Conservation (phyloP, 352 stramenopile genomes). For the Phytophthora pinifolia region DNA sequence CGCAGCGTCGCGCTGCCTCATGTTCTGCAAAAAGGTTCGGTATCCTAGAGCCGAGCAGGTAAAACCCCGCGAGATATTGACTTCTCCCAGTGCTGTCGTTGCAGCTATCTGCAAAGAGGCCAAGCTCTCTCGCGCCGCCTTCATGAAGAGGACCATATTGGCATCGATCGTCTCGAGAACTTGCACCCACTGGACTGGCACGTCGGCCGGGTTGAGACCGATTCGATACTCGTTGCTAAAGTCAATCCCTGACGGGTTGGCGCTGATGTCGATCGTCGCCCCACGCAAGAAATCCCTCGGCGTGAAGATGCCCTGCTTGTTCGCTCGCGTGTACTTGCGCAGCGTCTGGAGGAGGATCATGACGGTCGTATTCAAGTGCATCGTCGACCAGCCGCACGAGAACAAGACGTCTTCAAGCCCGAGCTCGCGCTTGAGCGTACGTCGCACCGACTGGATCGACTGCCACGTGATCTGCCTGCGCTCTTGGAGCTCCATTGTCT, state of each 20-base stretch:
- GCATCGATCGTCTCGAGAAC: conserved; percentile 53
- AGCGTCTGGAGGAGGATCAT: conserved; percentile 65
- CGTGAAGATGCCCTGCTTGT: conserved; percentile 39
- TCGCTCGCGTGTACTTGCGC: conserved; percentile 42
- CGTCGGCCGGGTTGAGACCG: conserved; percentile 54
- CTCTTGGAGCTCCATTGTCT: conserved; percentile 38
- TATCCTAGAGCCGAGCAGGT: conserved; percentile 58
- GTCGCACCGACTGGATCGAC: conserved; percentile 56
- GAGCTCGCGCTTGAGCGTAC: conserved; percentile 54
- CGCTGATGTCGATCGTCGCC: conserved; percentile 43
- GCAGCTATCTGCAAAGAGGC: conserved; percentile 34
- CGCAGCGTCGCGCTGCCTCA: conserved; percentile 15
- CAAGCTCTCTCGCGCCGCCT: conserved; percentile 35
- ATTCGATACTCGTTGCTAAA: conserved; percentile 60
- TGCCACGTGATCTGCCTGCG: conserved; percentile 45
- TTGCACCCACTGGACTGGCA: conserved; percentile 68
- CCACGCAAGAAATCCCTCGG: conserved; percentile 38
- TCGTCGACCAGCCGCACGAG: conserved; percentile 59
- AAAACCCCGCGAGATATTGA: conserved; percentile 36
- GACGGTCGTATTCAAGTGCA: conserved; percentile 60
- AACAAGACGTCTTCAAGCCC: conserved; percentile 42
- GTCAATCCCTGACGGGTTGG: conserved; percentile 55
- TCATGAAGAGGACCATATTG: conserved; percentile 53
- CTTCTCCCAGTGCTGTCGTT: conserved; percentile 34
- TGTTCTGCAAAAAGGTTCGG: conserved; percentile 50